Percentiles rank a stretch among this genome's conserved stretches.
These are phyloP conservation scores for Caryopteris hybrid DNA, from an alignment of 305 asterid genomes.

Conservation along the genomic window DNA sequence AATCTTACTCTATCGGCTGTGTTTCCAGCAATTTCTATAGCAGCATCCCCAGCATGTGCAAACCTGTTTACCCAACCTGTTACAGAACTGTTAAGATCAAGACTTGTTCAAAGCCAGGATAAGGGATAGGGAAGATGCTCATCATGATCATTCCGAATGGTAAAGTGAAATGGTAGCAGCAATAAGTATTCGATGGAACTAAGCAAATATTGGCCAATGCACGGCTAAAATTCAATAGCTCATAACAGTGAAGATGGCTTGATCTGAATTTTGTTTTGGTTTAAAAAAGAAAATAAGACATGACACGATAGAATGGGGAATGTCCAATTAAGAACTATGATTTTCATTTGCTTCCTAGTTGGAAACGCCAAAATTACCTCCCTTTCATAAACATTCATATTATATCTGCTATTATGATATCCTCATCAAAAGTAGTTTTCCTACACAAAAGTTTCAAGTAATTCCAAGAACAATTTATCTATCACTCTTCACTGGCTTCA, in stretches of 20 bases:
- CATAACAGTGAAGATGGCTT: not conserved
- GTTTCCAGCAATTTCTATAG: constrained; percentile 89
- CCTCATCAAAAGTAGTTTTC: no score
- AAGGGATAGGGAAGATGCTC: no score
- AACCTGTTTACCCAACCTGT: constrained; percentile 99
- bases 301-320: not conserved
- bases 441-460: not conserved
- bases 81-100: constrained; percentile 11
- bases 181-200: no score
- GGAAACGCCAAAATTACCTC: not conserved
- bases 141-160: no score
- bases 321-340: no score
- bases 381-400: not conserved
- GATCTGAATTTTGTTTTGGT: not conserved
- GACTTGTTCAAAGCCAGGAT: no score
- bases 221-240: no score
- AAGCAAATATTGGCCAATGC: no score
- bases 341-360: constrained; percentile 6
- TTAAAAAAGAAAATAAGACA: not conserved
- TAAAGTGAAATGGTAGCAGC: no score
- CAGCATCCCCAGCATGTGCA: constrained; percentile 95
- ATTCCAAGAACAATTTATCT: not conserved
- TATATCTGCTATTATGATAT: no score
- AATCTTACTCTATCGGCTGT: constrained; percentile 72
- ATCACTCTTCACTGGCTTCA: not conserved